Evolutionary conservation across 768 basidiomycete genomes (phyloP).

Genomic region (Clitopilus hobsonii): DNA sequence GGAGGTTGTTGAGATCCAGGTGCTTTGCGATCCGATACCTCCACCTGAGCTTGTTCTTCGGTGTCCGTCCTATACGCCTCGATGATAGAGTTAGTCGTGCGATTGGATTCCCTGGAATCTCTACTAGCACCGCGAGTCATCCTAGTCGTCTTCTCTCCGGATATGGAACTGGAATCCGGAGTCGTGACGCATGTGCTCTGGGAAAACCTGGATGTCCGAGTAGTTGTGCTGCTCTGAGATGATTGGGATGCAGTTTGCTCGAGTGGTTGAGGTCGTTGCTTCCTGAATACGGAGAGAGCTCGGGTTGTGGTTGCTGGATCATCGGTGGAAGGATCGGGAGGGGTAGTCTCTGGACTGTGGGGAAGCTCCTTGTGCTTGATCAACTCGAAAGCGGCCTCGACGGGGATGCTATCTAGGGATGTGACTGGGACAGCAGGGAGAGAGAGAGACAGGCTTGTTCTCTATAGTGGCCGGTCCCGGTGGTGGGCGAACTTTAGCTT

Average conservation of each 20-base stretch:
- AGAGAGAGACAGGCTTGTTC: too few species aligned
- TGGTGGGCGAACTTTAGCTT: too few species aligned
- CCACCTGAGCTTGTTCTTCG: background rate
- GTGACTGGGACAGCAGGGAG: background rate
- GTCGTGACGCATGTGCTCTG: constrained; percentile 8
- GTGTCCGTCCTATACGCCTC: constrained; percentile 17
- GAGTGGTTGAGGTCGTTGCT: constrained; percentile 60
- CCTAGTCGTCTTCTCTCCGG: background rate
- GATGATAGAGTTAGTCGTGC: constrained; percentile 17
- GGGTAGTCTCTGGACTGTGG: background rate
- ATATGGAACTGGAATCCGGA: constrained; percentile 4
- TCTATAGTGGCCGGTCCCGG: too few species aligned
- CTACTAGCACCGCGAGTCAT: constrained; percentile 8
- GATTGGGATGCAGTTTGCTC: constrained; percentile 29
- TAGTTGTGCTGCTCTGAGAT: constrained; percentile 5
- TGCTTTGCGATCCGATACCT: background rate
- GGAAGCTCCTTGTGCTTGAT: background rate
- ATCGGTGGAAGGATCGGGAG: background rate
- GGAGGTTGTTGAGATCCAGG: background rate
- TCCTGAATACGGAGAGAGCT: constrained; percentile 11
- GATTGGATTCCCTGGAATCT: constrained; percentile 13
- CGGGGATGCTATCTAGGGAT: too few species aligned
- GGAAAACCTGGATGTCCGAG: constrained; percentile 8
- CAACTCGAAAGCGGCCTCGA: background rate
- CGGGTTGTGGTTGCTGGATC: background rate